A percentile compares a stretch with the other conserved stretches of the same genome.
These are phyloP conservation scores for Trichoderma atroviride DNA, from an alignment of 2,329 filamentous ascomycete species.

Conservation along the genomic window DNA sequence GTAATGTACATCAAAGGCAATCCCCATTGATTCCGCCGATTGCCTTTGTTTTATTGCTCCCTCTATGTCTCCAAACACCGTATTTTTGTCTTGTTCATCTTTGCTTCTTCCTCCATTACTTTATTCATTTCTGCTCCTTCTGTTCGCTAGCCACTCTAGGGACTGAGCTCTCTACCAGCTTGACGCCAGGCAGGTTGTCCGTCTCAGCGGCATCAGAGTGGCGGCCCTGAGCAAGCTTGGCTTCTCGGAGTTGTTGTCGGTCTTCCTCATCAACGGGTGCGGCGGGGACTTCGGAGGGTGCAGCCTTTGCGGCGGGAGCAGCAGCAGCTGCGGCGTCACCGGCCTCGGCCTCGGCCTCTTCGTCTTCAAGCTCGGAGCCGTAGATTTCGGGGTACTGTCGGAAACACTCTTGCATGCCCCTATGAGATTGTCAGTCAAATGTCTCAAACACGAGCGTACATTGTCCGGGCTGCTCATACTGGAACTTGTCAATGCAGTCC, in stretches of 20 bases:
- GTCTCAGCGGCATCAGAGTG: conserved; percentile 28
- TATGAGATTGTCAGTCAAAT: conserved; percentile 45
- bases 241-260: conserved; percentile 25
- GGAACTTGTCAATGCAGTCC: conserved; percentile 97
- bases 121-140: conserved; percentile 27
- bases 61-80: background rate
- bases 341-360: conserved; percentile 34
- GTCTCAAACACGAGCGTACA: background rate
- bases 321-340: conserved; percentile 30
- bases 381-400: conserved; percentile 90
- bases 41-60: conserved; percentile 9
- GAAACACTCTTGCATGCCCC: conserved; percentile 98
- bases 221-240: background rate
- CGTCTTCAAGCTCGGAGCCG: conserved; percentile 73
- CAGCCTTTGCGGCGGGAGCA: conserved; percentile 13
- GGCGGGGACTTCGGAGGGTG: background rate
- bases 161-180: conserved; percentile 23
- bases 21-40: background rate
- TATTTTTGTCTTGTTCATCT: background rate
- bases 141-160: conserved; percentile 34
- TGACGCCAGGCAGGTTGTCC: conserved; percentile 21
- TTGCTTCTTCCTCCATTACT: conserved; percentile 1
- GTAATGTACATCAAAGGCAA: conserved; percentile 28
- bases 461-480: conserved; percentile 59
- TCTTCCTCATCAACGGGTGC: conserved; percentile 5